Percentiles rank a stretch among this genome's conserved stretches.
These are phyloP conservation scores for Cladosporium sp. DNA, from an alignment of 2,329 filamentous ascomycete species.

Conservation along the genomic window DNA sequence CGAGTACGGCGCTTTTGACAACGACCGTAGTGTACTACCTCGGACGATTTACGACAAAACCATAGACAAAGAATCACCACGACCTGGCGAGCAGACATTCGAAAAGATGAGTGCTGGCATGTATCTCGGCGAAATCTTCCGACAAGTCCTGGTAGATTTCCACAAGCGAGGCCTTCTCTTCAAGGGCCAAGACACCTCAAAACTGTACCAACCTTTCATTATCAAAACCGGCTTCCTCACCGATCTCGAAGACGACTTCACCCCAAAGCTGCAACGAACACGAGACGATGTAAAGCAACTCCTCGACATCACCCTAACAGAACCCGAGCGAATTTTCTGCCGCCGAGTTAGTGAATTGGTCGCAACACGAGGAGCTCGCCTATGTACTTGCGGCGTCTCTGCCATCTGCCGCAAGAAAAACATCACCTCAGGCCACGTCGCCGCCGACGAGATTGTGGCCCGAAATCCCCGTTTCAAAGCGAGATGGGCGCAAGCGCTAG, in stretches of 20 bases:
- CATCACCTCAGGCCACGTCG: conserved; percentile 32
- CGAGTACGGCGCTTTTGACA: conserved; percentile 96
- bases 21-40: conserved; percentile 83
- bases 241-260: conserved; percentile 65
- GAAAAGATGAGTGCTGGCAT: conserved; percentile 98
- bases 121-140: conserved; percentile 92
- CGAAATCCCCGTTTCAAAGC: conserved; percentile 39
- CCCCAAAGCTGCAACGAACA: conserved; percentile 19
- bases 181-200: conserved; percentile 68
- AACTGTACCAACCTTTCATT: conserved; percentile 75
- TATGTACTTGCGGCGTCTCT: conserved; percentile 36
- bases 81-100: conserved; percentile 89
- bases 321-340: conserved; percentile 27
- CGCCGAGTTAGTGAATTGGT: conserved; percentile 30
- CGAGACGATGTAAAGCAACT: conserved; percentile 21
- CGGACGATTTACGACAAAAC: conserved; percentile 79
- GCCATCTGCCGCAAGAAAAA: conserved; percentile 34
- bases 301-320: conserved; percentile 21
- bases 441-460: conserved; percentile 36
- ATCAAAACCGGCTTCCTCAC: conserved; percentile 90
- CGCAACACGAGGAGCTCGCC: conserved; percentile 31
- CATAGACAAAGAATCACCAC: conserved; percentile 86
- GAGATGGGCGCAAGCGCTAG: conserved; percentile 37
- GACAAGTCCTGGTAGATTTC: conserved; percentile 77
- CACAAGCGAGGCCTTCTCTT: conserved; percentile 75